Conservation (phyloP, 306 rosid genomes). For the Dalbergia oliveri region DNA sequence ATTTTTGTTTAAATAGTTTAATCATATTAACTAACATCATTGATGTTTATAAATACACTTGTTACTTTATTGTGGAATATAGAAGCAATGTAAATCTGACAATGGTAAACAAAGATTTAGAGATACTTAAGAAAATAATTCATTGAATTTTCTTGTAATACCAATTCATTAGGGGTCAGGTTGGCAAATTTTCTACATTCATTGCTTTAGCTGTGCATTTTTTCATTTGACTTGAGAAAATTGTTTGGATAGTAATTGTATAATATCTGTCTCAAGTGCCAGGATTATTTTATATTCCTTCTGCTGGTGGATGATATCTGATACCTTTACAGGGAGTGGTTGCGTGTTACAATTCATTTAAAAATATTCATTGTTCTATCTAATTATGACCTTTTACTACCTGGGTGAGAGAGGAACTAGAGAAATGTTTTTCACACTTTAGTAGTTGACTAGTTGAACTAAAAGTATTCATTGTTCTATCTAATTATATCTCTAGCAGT, state of each 20-base stretch:
- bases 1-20: neutral
- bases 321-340: conserved; percentile 21
- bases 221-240: neutral
- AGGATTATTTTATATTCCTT: conserved; percentile 21
- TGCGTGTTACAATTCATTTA: neutral
- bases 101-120: neutral
- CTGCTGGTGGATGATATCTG: neutral
- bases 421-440: neutral
- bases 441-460: too few species aligned
- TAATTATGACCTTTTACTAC: neutral
- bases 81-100: neutral
- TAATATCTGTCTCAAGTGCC: conserved; percentile 1
- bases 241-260: conserved; percentile 1
- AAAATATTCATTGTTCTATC: neutral
- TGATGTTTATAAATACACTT: neutral
- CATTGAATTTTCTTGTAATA: conserved; percentile 14
- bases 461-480: too few species aligned
- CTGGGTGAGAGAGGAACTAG: neutral
- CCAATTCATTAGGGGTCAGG: neutral
- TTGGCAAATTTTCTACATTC: neutral
- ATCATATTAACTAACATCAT: conserved; percentile 3
- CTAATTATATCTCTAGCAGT: conserved; percentile 12
- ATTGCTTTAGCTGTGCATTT: neutral
- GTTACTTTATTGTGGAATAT: conserved; percentile 3
- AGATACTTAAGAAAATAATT: neutral